Conservation (phyloP, 495 filamentous ascomycete genomes). For the Patellaria atrata region DNA sequence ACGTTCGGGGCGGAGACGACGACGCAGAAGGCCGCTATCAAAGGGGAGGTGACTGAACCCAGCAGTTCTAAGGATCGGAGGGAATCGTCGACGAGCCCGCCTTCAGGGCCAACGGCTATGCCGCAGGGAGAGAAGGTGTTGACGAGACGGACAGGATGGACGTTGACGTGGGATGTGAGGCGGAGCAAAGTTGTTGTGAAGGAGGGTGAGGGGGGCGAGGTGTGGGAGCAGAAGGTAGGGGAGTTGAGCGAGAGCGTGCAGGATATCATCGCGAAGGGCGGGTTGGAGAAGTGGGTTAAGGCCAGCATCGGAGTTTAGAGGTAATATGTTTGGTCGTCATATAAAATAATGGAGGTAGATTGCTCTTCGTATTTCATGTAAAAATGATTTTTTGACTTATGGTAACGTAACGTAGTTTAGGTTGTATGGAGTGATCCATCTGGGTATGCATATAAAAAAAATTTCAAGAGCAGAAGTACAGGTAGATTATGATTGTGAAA, state of each 20-base stretch:
- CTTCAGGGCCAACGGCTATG: constrained; percentile 24
- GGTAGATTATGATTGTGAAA: no score
- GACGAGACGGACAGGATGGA: constrained; percentile 84
- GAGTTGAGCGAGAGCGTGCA: constrained; percentile 83
- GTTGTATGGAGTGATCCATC: no score
- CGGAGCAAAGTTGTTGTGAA: constrained; percentile 51
- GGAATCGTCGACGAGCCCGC: constrained; percentile 31
- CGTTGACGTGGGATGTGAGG: constrained; percentile 68
- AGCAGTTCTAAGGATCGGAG: constrained; percentile 25
- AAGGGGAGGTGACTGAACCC: constrained; percentile 25
- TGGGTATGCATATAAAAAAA: no score
- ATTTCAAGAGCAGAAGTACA: no score
- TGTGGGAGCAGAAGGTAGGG: constrained; percentile 70
- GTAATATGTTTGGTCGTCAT: neutral
- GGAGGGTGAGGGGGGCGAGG: constrained; percentile 47
- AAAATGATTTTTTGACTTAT: no score
- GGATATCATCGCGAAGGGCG: constrained; percentile 48
- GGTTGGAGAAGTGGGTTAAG: constrained; percentile 55
- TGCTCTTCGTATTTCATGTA: neutral
- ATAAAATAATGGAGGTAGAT: neutral
- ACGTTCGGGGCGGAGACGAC: constrained; percentile 40
- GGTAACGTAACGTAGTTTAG: no score
- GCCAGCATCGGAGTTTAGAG: constrained; percentile 34
- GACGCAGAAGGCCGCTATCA: neutral
- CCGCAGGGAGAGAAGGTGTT: constrained; percentile 35